Conservation (phyloP, 371 early-diverging fungal genomes). For the Syncephalastrum contaminatum region DNA sequence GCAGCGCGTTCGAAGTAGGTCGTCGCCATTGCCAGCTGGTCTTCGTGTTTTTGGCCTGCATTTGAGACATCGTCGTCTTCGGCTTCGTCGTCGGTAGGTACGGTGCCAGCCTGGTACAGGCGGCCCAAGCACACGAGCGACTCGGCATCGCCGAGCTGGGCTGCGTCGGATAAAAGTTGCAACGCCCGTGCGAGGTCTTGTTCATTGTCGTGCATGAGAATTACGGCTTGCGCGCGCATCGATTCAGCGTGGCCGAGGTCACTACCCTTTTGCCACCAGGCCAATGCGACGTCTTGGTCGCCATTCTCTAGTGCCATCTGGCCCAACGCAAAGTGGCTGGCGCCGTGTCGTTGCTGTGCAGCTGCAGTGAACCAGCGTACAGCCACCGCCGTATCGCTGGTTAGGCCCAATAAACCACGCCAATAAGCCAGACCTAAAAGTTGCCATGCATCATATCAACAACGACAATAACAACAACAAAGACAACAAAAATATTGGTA, state of each 20-base stretch:
- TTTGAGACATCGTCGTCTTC: slow-evolving; percentile 1
- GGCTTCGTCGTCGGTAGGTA: slow-evolving; percentile 5
- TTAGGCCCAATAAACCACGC: slow-evolving; percentile 25
- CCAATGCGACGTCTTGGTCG: slow-evolving; percentile 28
- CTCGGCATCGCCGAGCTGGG: slow-evolving; percentile 14
- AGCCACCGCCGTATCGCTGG: slow-evolving; percentile 22
- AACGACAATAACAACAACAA: too few species aligned
- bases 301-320: slow-evolving; percentile 32
- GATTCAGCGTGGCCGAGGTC: slow-evolving; percentile 28
- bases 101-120: slow-evolving; percentile 13
- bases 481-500: background rate
- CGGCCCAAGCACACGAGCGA: slow-evolving; percentile 17
- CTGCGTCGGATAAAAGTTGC: slow-evolving; percentile 18
- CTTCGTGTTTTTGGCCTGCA: slow-evolving; percentile 20
- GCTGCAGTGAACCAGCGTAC: slow-evolving; percentile 34
- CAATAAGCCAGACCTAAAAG: slow-evolving; percentile 19
- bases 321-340: slow-evolving; percentile 37
- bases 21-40: slow-evolving; percentile 37
- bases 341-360: slow-evolving; percentile 28
- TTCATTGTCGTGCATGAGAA: slow-evolving; percentile 11
- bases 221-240: slow-evolving; percentile 20
- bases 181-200: slow-evolving; percentile 5
- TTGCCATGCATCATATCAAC: background rate
- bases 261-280: slow-evolving; percentile 34
- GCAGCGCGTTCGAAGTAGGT: slow-evolving; percentile 45